Evolutionary conservation across 1,284 basidiomycete genomes (phyloP).

Genomic region (Cryptococcus neoformans): DNA sequence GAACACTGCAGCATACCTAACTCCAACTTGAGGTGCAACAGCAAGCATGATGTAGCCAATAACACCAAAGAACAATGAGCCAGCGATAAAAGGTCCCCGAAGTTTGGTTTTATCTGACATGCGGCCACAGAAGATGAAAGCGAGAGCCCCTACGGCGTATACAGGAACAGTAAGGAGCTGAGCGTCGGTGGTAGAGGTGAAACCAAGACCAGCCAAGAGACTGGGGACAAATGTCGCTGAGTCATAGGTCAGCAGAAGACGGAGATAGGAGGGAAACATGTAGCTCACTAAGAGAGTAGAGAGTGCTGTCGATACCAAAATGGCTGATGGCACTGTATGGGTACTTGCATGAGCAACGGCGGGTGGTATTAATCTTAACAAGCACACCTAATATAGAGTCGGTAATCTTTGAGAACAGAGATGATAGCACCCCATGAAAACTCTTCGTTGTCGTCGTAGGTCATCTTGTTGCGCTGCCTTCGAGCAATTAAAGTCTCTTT

Average conservation of each 20-base stretch:
- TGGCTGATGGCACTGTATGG: slow-evolving; percentile 5
- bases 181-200: slow-evolving; percentile 22
- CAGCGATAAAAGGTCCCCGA: slow-evolving; percentile 20
- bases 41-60: slow-evolving; percentile 18
- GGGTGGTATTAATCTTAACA: neutral
- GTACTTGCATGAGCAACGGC: neutral
- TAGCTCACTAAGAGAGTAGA: slow-evolving; percentile 8
- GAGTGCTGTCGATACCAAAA: slow-evolving; percentile 9
- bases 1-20: slow-evolving; percentile 14
- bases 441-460: slow-evolving; percentile 6
- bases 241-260: neutral
- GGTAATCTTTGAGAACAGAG: slow-evolving; percentile 3
- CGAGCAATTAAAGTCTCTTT: neutral
- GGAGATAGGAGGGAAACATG: neutral
- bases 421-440: slow-evolving; percentile 3
- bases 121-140: slow-evolving; percentile 10
- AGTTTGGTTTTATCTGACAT: slow-evolving; percentile 16
- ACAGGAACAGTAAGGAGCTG: slow-evolving; percentile 31
- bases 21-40: slow-evolving; percentile 8
- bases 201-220: slow-evolving; percentile 24
- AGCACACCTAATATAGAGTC: neutral
- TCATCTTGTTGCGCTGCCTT: slow-evolving; percentile 1
- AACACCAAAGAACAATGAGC: slow-evolving; percentile 5
- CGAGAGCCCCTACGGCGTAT: slow-evolving; percentile 23
- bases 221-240: slow-evolving; percentile 24